phyloP scores from a whole-genome alignment of 208 protist species.

The Porcisia deanei region DNA sequence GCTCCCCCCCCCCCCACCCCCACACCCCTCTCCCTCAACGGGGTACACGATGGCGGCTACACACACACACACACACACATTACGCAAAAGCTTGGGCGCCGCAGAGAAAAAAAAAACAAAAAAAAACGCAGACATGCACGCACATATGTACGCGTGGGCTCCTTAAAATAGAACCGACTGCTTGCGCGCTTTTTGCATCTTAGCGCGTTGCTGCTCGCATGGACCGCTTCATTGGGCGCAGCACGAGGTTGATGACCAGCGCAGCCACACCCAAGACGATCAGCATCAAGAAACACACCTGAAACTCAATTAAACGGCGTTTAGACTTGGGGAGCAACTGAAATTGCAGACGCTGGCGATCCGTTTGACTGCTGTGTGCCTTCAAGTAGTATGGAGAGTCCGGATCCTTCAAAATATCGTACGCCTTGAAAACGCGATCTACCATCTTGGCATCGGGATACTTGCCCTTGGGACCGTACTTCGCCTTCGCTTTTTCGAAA shows the following conservation, averaged over 20 bases:
- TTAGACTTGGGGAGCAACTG: slow-evolving; percentile 79
- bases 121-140: background rate
- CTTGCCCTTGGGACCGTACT: slow-evolving; percentile 68
- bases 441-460: slow-evolving; percentile 75
- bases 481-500: slow-evolving; percentile 55
- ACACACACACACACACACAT: background rate
- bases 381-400: slow-evolving; percentile 82
- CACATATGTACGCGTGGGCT: background rate
- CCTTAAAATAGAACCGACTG: too few relatives aligned
- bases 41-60: too few relatives aligned
- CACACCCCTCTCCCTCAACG: too few relatives aligned
- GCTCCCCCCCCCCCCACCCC: too few relatives aligned
- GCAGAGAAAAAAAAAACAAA: too few relatives aligned
- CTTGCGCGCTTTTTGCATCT: slow-evolving; percentile 2
- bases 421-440: slow-evolving; percentile 72
- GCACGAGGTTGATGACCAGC: slow-evolving; percentile 52
- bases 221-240: slow-evolving; percentile 71
- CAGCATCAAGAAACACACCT: slow-evolving; percentile 61
- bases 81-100: background rate
- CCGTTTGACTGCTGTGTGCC: slow-evolving; percentile 69
- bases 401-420: slow-evolving; percentile 85
- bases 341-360: slow-evolving; percentile 81
- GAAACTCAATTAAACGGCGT: slow-evolving; percentile 60
- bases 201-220: slow-evolving; percentile 72
- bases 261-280: slow-evolving; percentile 41